A percentile compares a stretch with the other conserved stretches of the same genome.
phyloP scores from a whole-genome alignment of 495 filamentous ascomycete species.

The Penicillium turbatum region DNA sequence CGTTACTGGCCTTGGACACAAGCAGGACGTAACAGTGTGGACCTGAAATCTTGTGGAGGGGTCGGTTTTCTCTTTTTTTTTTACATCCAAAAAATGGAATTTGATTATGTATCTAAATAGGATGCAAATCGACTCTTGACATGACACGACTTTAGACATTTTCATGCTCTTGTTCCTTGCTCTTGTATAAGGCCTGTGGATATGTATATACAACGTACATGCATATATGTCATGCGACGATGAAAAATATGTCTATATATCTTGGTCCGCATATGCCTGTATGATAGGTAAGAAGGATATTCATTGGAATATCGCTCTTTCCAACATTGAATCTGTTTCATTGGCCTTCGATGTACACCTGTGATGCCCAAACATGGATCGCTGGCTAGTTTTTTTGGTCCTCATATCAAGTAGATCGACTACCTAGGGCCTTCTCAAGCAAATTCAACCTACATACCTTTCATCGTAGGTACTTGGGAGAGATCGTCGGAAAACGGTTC shows the following conservation, averaged over 20 bases:
- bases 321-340: no score
- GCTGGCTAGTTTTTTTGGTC: no score
- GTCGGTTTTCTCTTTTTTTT: slow-evolving; percentile 42
- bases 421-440: no score
- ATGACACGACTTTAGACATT: slow-evolving; percentile 33
- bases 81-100: slow-evolving; percentile 37
- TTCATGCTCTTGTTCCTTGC: slow-evolving; percentile 4
- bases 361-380: no score
- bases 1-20: slow-evolving; percentile 30
- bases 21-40: slow-evolving; percentile 34
- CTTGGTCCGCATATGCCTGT: not conserved
- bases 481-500: no score
- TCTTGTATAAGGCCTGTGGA: not conserved
- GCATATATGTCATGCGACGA: not conserved
- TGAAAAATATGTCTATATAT: not conserved
- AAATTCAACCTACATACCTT: no score
- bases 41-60: slow-evolving; percentile 33
- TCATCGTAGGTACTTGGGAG: no score
- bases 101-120: slow-evolving; percentile 45
- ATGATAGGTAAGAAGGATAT: no score
- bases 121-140: slow-evolving; percentile 47
- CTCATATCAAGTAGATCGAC: no score
- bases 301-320: no score
- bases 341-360: no score
- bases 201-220: no score